Evolutionary conservation across 108 stramenopile species (phyloP), one percentile per base, ranked within the genome.

Genomic region (Discostella pseudostelligera): DNA sequence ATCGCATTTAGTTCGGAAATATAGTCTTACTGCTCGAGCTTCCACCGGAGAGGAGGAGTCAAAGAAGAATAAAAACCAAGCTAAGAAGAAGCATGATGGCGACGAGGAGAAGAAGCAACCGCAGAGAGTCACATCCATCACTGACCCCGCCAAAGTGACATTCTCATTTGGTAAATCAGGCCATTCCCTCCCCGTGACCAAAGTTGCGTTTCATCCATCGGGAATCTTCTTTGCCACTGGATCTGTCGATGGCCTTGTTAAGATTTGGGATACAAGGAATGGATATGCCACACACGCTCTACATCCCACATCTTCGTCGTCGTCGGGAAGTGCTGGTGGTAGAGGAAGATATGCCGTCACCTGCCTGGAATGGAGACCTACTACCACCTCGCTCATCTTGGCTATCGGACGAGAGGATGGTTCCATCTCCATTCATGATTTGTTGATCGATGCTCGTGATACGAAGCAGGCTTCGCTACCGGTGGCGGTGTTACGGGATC

Each of bases 341-440:
- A 76, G 83, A 29, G 80, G 83, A 10, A 58, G 67, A 29, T 72
- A 71, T 50, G 78, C 83, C 35, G 88, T 90, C 11, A 79, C 88
- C 6, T 73, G 84, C 20, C 57, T 89, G 12, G 24, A 62, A 35
- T 94, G 93, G 93, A 49, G 79, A 50, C 67, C 78, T 10, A 75
- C 70, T 43, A 60, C 77, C 2, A 69, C 80, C 1, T 70, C 78
- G 19, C 69, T 94, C 29, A 50, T 86, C 9, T 29, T 94, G 43
- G 93, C 88, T 32, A 80, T 94, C 59, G 90, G 83, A 12, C 54
- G 89, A 26, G 93, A 94, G 54, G 88, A 90, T 71, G 92, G 92
- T 25, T 84, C 83, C 21, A 81, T 94, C 28, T 60, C 83, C 10
- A 81, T 94, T 67, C 85, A 90, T 65, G 77, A 94, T 74, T 74